Base-by-base conservation (phyloP, 805 yeast species). In the Blastobotrys terrestris region DNA sequence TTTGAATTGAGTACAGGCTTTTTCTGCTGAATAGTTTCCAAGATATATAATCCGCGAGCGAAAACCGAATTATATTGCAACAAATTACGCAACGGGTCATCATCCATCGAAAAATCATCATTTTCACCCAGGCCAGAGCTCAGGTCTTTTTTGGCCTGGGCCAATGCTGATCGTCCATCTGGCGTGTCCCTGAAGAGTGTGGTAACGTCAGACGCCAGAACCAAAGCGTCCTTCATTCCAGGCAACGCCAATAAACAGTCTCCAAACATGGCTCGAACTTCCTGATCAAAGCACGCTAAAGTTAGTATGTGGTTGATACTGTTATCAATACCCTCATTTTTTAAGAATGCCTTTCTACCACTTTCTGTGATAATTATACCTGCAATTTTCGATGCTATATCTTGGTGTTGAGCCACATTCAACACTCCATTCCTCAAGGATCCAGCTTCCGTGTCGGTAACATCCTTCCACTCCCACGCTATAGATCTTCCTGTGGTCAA, bases 401-500 rank as follows among this genome's bases (percentile, higher is more conserved):
- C 49, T 14, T 22, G 22, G n/a, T 47, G 35, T 3, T 19, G 16
- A 3, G 31, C 21, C 18, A 45, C 35, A 18, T 20, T 16, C 14
- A n/a, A 5, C 5, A 31, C 20, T 19, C 18, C 20, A 13, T 16
- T 26, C 18, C 19, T 21, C 44, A 21, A 18, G 19, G 39, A 22
- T 2, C 35, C 40, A 7, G 39, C 11, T 2, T 39, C 31, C 20
- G n/a, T 41, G 20, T 15, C 16, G 6, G 48, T 22, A 4, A 39
- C 49, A 31, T 47, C 44, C 15, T 39, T 39, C 49, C 49, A 47
- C 35, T 39, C 44, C 43, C 49, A 47, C 1, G 49, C 49, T 3
- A 39, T 18, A 3, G 40, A 20, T 20, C 31, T 45, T 14, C 21
- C 39, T 4, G 39, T 22, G 15, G 48, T 31, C 7, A 42, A 35